Evolutionary conservation across 1,139 yeast genomes (phyloP).

Genomic region (Candida tropicalis): DNA sequence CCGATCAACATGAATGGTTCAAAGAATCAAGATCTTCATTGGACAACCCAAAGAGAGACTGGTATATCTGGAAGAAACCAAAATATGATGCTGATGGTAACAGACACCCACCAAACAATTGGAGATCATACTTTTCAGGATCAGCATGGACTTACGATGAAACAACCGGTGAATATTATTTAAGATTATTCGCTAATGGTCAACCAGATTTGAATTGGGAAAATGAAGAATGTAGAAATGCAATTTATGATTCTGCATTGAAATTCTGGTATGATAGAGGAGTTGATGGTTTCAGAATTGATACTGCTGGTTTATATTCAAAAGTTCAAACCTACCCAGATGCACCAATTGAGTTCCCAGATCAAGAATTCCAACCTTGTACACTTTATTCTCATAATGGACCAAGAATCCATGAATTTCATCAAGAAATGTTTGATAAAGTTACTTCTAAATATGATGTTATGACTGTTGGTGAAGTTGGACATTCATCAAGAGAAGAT

Average conservation of each 20-base stretch:
- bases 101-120: constrained; percentile 58
- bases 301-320: constrained; percentile 55
- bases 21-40: constrained; percentile 54
- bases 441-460: constrained; percentile 52
- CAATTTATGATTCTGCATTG: constrained; percentile 52
- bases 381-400: constrained; percentile 40
- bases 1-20: constrained; percentile 59
- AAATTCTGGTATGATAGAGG: constrained; percentile 59
- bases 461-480: constrained; percentile 62
- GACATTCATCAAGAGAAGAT: constrained; percentile 43
- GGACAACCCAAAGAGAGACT: constrained; percentile 57
- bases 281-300: constrained; percentile 61
- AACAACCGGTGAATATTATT: constrained; percentile 52
- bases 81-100: constrained; percentile 48
- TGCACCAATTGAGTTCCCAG: constrained; percentile 49
- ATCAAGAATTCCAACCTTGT: constrained; percentile 42
- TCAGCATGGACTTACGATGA: constrained; percentile 62
- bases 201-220: constrained; percentile 69
- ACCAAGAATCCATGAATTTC: constrained; percentile 59
- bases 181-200: constrained; percentile 51
- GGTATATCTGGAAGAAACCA: constrained; percentile 62
- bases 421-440: constrained; percentile 51
- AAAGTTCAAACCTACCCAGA: constrained; percentile 51
- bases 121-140: constrained; percentile 55
- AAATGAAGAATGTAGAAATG: constrained; percentile 51